Percentiles rank a stretch among this genome's conserved stretches.
Conservation (phyloP, 176 grass and related monocot species). For the Ensete glaucum region DNA sequence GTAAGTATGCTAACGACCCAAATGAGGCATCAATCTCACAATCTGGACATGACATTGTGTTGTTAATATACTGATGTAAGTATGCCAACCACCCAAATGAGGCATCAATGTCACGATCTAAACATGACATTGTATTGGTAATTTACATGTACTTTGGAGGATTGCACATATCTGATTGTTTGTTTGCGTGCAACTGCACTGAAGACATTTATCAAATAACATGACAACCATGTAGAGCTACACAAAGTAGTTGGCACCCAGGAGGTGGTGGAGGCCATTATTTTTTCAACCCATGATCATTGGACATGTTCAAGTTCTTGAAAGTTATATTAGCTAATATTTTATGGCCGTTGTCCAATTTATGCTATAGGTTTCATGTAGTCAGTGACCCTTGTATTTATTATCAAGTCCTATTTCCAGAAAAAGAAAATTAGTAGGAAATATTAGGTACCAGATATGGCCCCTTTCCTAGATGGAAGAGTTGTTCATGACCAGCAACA, state of each 20-base stretch:
- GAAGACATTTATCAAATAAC: no score
- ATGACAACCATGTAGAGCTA: neutral
- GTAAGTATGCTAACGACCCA: neutral
- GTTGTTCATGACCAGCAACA: no score
- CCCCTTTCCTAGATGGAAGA: no score
- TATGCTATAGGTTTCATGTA: no score
- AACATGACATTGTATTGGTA: neutral
- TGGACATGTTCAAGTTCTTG: neutral
- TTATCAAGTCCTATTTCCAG: no score
- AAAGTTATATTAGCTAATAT: neutral
- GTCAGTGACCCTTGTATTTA: no score
- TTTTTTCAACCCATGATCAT: neutral
- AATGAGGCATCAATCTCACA: neutral
- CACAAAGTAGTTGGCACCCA: neutral
- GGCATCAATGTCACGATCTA: neutral
- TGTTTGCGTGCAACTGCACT: no score
- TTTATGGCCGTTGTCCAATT: neutral
- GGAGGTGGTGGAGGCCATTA: neutral
- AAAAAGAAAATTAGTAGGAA: no score
- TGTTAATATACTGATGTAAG: neutral
- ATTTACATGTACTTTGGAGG: neutral
- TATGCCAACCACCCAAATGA: neutral
- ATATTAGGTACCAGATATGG: no score
- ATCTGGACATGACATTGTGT: neutral
- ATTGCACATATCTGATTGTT: no score